Base-by-base conservation (phyloP, 129 eudicot genomes). In the Flaveria sonorensis region DNA sequence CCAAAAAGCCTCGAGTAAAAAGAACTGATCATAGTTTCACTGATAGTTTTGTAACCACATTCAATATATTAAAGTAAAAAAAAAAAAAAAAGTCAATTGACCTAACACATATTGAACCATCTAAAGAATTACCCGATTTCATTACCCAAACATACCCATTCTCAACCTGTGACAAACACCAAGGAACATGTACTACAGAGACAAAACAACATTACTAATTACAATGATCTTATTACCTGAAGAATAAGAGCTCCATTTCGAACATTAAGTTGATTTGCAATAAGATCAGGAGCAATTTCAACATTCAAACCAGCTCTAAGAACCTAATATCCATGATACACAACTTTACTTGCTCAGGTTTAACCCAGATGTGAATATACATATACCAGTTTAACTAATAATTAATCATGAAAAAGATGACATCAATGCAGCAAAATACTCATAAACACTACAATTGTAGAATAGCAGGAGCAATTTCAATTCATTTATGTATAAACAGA, bases 191-290 rank as follows among this genome's bases (percentile, higher is more conserved):
- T 23, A 36, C 1, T 14, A 1, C 24, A 59, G 24, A 18, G 18
- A 40, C 13, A 45, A 51, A 26, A 60, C 6, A 24, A 11, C 76
- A 42, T 26, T 21, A 52, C 19, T 74, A 59, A 21, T 9, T 12
- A 24, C 24, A 53, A 39, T 10, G 50, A 72, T 43, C 8, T 19
- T 23, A 77, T 62, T 62, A 91, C 99, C 99, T 68, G 94, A 65
- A 94, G 83, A 78, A 94, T 79, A 46, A 94, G 87, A 75, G 99
- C 99, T 82, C 99, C 99, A 48, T 91, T 94, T 74, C 92, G 92
- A 74, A 89, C 97, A 85, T 74, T 94, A 69, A 94, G 96, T 86
- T 94, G 99, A 77, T 80, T 91, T 59, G 99, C 93, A 84, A 94
- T 75, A 72, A 86, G 83, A 84, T 94, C 99, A 7, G 99, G 92